A percentile compares a stretch with the other conserved stretches of the same genome.
Evolutionary conservation across 345 rosid genomes (phyloP).

Genomic region (Moricandia arvensis): DNA sequence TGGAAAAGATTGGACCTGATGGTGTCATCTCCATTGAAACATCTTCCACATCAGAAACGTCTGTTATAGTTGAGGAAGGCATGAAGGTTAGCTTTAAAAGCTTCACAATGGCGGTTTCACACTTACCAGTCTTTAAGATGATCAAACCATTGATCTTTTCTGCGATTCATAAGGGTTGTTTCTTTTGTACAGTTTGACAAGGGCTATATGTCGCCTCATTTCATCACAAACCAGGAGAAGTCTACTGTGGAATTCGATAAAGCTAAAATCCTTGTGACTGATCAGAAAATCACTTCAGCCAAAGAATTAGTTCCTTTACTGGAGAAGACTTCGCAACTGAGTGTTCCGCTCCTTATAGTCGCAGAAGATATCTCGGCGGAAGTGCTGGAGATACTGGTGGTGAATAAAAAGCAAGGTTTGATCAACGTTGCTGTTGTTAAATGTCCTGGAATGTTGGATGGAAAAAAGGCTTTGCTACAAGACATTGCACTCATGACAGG

Average conservation of each 20-base stretch:
- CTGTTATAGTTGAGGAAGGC: slow-evolving; percentile 77
- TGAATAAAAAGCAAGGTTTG: slow-evolving; percentile 73
- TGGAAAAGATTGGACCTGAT: slow-evolving; percentile 78
- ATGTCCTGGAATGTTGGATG: slow-evolving; percentile 73
- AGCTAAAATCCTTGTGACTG: slow-evolving; percentile 75
- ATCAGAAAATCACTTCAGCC: slow-evolving; percentile 62
- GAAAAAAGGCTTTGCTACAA: slow-evolving; percentile 81
- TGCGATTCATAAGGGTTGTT: neutral
- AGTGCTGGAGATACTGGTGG: slow-evolving; percentile 66
- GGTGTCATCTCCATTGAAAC: slow-evolving; percentile 80
- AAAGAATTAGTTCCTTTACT: slow-evolving; percentile 68
- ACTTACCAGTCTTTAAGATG: neutral
- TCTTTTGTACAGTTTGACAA: slow-evolving; percentile 62
- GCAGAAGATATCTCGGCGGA: slow-evolving; percentile 71
- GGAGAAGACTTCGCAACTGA: slow-evolving; percentile 71
- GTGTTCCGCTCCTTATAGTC: slow-evolving; percentile 76
- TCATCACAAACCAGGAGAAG: slow-evolving; percentile 79
- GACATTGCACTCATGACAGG: slow-evolving; percentile 91
- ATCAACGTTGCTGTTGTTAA: slow-evolving; percentile 81
- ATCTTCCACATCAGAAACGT: slow-evolving; percentile 71
- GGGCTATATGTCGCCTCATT: slow-evolving; percentile 78
- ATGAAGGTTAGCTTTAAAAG: slow-evolving; percentile 56
- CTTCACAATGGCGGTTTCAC: neutral
- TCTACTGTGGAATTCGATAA: slow-evolving; percentile 78
- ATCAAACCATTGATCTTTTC: slow-evolving; percentile 6